Evolutionary conservation across 768 basidiomycete species (phyloP).

Genomic region (Lentinula raphanica): DNA sequence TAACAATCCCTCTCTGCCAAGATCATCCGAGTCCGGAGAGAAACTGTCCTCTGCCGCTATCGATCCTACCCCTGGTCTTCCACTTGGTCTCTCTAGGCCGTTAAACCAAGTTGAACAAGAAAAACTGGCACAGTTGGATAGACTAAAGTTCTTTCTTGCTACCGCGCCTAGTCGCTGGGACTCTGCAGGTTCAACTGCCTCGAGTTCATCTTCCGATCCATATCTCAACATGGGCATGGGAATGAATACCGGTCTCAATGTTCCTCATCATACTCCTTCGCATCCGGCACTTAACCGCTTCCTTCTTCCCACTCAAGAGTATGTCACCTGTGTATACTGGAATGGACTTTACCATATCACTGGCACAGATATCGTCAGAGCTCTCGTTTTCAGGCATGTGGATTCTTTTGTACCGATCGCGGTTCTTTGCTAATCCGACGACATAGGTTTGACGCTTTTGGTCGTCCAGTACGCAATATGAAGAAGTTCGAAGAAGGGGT

Average conservation of each 20-base stretch:
- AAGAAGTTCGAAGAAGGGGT: constrained; percentile 99
- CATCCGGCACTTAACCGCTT: constrained; percentile 85
- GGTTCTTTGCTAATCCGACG: background rate
- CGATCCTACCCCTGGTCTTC: constrained; percentile 26
- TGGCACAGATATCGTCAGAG: constrained; percentile 94
- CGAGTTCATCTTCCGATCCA: constrained; percentile 16
- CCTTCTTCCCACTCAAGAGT: constrained; percentile 80
- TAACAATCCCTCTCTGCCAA: background rate
- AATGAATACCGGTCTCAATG: background rate
- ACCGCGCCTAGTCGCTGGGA: constrained; percentile 80
- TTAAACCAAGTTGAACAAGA: constrained; percentile 64
- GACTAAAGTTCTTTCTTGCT: constrained; percentile 85
- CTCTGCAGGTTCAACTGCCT: constrained; percentile 18
- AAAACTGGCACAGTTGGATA: constrained; percentile 67
- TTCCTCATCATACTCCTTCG: constrained; percentile 37
- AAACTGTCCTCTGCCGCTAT: constrained; percentile 18
- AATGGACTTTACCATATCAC: constrained; percentile 89
- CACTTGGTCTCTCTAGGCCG: constrained; percentile 46
- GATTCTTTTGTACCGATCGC: background rate
- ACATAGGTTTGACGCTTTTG: constrained; percentile 52
- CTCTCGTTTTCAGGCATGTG: constrained; percentile 81
- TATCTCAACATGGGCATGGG: constrained; percentile 8
- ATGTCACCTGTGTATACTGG: constrained; percentile 91
- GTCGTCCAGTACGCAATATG: constrained; percentile 84
- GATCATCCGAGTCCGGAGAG: background rate